Evolutionary conservation across 148 eudicot genomes (phyloP).

Genomic region (Cornus kousa): DNA sequence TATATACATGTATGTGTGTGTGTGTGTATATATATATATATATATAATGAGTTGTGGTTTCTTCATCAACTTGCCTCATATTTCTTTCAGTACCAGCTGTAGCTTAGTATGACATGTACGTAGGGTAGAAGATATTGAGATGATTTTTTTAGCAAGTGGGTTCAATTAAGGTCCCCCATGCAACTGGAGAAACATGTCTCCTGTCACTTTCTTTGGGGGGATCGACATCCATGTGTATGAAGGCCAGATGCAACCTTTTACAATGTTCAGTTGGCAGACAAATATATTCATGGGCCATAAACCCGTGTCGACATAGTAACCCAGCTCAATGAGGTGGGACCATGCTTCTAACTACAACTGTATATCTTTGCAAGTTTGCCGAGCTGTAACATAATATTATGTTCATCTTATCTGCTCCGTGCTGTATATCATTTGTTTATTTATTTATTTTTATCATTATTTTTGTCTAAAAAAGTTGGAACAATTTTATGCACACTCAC

Average conservation of each 20-base stretch:
- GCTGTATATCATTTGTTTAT: too few relatives aligned
- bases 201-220: background rate
- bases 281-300: background rate
- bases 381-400: background rate
- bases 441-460: too few relatives aligned
- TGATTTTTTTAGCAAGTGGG: background rate
- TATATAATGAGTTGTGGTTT: too few relatives aligned
- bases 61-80: background rate
- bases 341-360: background rate
- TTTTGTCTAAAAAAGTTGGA: too few relatives aligned
- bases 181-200: background rate
- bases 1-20: background rate
- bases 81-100: conserved; percentile 4
- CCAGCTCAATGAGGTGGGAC: background rate
- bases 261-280: background rate
- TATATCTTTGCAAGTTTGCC: background rate
- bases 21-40: too few relatives aligned
- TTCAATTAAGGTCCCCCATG: conserved; percentile 10
- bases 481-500: too few relatives aligned
- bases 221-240: background rate
- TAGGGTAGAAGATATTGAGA: background rate
- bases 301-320: background rate
- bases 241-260: background rate
- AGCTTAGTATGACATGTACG: background rate
- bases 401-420: too few relatives aligned